A percentile compares a stretch with the other conserved stretches of the same genome.
Conservation (phyloP, 345 rosid species). For the Anacardium occidentale region DNA sequence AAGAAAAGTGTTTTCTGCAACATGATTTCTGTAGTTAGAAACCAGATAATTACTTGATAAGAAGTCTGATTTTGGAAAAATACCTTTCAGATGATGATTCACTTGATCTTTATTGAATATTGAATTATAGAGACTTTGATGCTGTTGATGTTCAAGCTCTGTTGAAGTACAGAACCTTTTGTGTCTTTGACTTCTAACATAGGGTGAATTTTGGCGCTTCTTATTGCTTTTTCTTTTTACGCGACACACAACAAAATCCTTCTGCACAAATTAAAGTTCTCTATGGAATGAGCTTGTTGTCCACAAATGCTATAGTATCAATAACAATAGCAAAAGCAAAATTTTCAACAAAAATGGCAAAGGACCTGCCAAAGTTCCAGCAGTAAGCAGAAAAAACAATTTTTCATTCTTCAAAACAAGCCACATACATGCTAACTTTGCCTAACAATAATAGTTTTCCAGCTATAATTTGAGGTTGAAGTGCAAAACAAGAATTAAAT, state of each 20-base stretch:
- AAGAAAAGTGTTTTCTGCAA: neutral
- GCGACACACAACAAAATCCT: constrained; percentile 1
- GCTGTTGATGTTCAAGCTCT: neutral
- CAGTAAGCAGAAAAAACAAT: neutral
- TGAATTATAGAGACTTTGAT: neutral
- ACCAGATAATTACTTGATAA: too few species aligned
- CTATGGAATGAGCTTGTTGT: neutral
- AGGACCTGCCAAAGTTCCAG: neutral
- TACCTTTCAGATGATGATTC: neutral
- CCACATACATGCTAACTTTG: neutral
- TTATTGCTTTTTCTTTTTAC: neutral
- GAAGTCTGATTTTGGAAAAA: too few species aligned
- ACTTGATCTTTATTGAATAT: neutral
- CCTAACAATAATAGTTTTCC: neutral
- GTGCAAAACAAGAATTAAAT: neutral
- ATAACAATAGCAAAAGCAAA: neutral
- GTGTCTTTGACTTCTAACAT: neutral
- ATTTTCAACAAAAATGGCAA: neutral
- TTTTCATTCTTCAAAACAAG: neutral
- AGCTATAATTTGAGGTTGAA: neutral
- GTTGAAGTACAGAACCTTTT: neutral
- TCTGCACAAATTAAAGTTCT: neutral
- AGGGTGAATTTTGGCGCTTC: neutral
- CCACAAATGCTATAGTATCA: neutral
- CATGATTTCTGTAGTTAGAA: neutral